phyloP scores from a whole-genome alignment of 192 early-diverging fungal genomes.

The Podila clonocystis region DNA sequence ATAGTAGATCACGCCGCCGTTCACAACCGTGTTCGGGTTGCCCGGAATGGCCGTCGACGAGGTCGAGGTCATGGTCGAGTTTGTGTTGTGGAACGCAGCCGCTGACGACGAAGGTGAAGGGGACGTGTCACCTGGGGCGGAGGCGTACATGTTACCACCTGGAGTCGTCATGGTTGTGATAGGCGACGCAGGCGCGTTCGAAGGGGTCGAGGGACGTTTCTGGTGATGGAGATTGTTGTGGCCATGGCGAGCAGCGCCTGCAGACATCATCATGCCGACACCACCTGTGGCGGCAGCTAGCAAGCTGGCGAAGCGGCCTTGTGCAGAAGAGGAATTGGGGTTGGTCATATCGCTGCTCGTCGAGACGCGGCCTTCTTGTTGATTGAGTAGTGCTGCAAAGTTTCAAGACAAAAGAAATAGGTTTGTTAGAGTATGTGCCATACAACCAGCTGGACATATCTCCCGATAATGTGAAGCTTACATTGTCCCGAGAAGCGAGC shows the following conservation, averaged over 20 bases:
- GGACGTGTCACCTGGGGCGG: background rate
- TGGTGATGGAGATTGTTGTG: background rate
- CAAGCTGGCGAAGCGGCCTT: slow-evolving; percentile 17
- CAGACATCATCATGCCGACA: background rate
- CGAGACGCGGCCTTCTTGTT: slow-evolving; percentile 11
- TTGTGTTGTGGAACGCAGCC: background rate
- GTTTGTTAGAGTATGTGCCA: too few relatives aligned
- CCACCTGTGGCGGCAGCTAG: slow-evolving; percentile 4
- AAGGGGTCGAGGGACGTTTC: slow-evolving; percentile 1
- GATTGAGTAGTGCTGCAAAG: too few relatives aligned
- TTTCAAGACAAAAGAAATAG: background rate
- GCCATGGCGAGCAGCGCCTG: background rate
- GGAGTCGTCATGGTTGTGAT: slow-evolving; percentile 32
- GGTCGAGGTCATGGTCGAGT: background rate
- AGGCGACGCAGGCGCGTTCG: slow-evolving; percentile 16
- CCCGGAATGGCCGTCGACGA: background rate
- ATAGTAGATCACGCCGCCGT: slow-evolving; percentile 56
- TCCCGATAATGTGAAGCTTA: background rate
- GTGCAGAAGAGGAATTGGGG: background rate
- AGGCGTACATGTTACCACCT: background rate
- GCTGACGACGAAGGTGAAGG: background rate
- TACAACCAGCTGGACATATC: background rate
- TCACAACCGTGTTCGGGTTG: slow-evolving; percentile 2
- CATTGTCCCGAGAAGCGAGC: background rate
- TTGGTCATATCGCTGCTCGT: slow-evolving; percentile 26